Conservation (phyloP, 2,329 filamentous ascomycete genomes). For the Cercospora janseana region DNA sequence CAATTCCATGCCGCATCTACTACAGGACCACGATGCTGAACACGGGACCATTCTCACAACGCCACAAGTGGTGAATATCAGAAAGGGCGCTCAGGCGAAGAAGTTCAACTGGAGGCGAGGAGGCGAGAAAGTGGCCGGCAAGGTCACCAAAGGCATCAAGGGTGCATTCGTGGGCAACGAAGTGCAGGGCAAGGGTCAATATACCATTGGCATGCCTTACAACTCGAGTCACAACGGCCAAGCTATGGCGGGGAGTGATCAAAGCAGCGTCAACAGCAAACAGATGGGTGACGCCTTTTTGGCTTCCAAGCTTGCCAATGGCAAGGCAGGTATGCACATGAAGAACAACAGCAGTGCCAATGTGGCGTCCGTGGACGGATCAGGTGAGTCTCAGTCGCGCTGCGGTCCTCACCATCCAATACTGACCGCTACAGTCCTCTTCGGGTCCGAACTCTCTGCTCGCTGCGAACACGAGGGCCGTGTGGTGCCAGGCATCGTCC, state of each 20-base stretch:
- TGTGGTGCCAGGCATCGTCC: constrained; percentile 86
- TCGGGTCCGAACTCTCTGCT: constrained; percentile 84
- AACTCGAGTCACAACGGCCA: constrained; percentile 31
- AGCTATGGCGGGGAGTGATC: constrained; percentile 35
- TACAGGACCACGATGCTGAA: constrained; percentile 63
- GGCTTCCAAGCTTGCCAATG: constrained; percentile 38
- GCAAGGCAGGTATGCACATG: constrained; percentile 38
- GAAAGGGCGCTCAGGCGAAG: constrained; percentile 80
- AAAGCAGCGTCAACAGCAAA: constrained; percentile 30
- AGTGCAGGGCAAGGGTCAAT: constrained; percentile 27
- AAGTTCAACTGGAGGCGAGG: constrained; percentile 99
- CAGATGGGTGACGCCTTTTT: constrained; percentile 32
- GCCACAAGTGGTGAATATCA: constrained; percentile 92
- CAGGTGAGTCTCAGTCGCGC: constrained; percentile 31
- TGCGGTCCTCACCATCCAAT: neutral
- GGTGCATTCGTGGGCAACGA: constrained; percentile 68
- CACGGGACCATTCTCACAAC: constrained; percentile 61
- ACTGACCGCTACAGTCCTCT: constrained; percentile 56
- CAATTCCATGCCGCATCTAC: constrained; percentile 43
- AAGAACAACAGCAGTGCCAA: constrained; percentile 49
- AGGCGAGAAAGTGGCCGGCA: constrained; percentile 88
- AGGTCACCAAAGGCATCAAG: constrained; percentile 90
- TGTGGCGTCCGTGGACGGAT: constrained; percentile 37
- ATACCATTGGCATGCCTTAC: constrained; percentile 37
- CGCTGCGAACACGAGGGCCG: constrained; percentile 85